Percentiles rank a stretch among this genome's conserved stretches.
phyloP scores from a whole-genome alignment of 2,329 filamentous ascomycete species.

The Bipolaris sorokiniana region DNA sequence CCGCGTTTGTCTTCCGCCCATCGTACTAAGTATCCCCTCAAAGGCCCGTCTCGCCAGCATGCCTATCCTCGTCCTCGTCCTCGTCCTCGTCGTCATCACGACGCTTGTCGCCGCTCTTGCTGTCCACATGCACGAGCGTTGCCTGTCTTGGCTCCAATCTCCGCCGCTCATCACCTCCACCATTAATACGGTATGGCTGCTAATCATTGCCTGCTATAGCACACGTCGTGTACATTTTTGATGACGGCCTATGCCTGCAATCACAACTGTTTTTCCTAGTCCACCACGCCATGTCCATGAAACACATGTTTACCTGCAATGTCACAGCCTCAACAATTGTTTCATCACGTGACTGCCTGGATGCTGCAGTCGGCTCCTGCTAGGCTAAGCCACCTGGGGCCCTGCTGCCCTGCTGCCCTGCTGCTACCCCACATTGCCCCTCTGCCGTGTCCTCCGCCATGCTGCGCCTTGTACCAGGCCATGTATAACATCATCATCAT shows the following conservation, averaged over 20 bases:
- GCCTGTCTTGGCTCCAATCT: not conserved
- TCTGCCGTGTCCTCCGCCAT: not conserved
- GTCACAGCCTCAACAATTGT: not conserved
- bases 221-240: not conserved
- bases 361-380: not conserved
- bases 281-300: not conserved
- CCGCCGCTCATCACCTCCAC: not conserved
- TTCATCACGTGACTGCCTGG: not conserved
- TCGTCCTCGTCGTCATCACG: not conserved
- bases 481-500: not conserved
- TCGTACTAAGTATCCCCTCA: not conserved
- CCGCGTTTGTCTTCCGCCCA: not conserved
- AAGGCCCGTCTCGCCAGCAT: not conserved
- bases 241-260: not conserved
- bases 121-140: not conserved
- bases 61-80: not conserved
- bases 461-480: not conserved
- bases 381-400: not conserved
- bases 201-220: not conserved
- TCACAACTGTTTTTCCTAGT: not conserved
- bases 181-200: not conserved
- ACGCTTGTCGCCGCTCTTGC: too few species aligned
- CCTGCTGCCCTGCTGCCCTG: not conserved
- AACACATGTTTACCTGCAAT: not conserved
- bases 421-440: constrained; percentile 5